phyloP scores from a whole-genome alignment of 345 rosid species.

The Hibiscus mutabilis region DNA sequence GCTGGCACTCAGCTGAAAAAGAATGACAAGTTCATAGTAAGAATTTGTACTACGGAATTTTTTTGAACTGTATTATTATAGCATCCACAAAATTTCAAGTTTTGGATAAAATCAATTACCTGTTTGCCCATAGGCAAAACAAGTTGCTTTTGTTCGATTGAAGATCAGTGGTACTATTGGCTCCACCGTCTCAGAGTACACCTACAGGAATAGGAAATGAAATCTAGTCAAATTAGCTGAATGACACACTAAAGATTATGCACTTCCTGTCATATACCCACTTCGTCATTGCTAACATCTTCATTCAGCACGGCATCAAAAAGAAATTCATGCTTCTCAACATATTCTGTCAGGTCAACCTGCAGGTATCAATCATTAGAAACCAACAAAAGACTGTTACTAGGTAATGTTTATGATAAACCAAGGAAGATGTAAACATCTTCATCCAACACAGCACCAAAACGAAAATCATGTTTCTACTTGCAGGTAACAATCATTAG shows the following conservation, averaged over 20 bases:
- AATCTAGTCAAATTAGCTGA: constrained; percentile 13
- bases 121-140: constrained; percentile 61
- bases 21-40: not conserved
- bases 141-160: constrained; percentile 47
- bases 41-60: not conserved
- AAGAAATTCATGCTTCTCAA: constrained; percentile 37
- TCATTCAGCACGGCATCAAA: constrained; percentile 50
- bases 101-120: constrained; percentile 25
- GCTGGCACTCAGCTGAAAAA: not conserved
- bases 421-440: too few relatives aligned
- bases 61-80: not conserved
- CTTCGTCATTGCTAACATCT: constrained; percentile 46
- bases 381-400: not conserved
- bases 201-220: constrained; percentile 22
- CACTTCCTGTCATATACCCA: constrained; percentile 16
- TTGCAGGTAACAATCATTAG: too few relatives aligned
- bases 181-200: constrained; percentile 49
- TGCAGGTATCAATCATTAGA: constrained; percentile 16
- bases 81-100: not conserved
- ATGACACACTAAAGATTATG: not conserved
- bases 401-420: not conserved
- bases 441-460: too few relatives aligned
- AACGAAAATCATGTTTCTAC: too few relatives aligned
- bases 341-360: constrained; percentile 38
- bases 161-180: constrained; percentile 51